A percentile compares a stretch with the other conserved stretches of the same genome.
Conservation (phyloP, 1,284 basidiomycete genomes). For the Athelia sp. region DNA sequence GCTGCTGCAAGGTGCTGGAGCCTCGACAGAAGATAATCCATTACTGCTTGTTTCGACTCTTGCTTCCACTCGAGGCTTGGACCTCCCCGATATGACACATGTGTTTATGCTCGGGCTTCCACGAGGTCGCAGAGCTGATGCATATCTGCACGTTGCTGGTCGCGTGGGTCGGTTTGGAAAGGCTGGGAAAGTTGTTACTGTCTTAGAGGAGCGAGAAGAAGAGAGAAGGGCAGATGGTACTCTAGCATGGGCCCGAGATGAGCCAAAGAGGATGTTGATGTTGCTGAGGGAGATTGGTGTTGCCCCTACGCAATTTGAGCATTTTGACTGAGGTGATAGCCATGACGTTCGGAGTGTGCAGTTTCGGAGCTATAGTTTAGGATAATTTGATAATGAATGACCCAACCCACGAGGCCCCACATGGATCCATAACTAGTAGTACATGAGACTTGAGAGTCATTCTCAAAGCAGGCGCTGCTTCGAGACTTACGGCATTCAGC, state of each 20-base stretch:
- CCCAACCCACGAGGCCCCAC: too few species aligned
- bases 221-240: slow-evolving; percentile 18
- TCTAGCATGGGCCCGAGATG: slow-evolving; percentile 21
- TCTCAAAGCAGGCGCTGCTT: too few species aligned
- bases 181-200: slow-evolving; percentile 56
- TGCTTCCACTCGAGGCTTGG: slow-evolving; percentile 65
- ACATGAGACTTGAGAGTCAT: too few species aligned
- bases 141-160: slow-evolving; percentile 69
- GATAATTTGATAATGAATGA: too few species aligned
- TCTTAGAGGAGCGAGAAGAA: slow-evolving; percentile 38
- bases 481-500: too few species aligned
- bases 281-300: slow-evolving; percentile 44
- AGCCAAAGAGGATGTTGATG: slow-evolving; percentile 37
- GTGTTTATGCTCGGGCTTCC: slow-evolving; percentile 68
- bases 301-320: slow-evolving; percentile 27
- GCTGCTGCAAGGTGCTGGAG: slow-evolving; percentile 30
- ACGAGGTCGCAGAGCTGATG: slow-evolving; percentile 46
- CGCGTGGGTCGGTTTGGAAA: slow-evolving; percentile 70
- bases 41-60: slow-evolving; percentile 62
- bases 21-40: slow-evolving; percentile 40
- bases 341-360: too few species aligned
- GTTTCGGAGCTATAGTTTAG: too few species aligned
- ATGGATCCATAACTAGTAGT: too few species aligned
- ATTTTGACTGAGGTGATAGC: slow-evolving; percentile 36
- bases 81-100: slow-evolving; percentile 65